Evolutionary conservation across 257 asterid species (phyloP), one percentile per base, ranked within the genome.

Genomic region (Cruciata laevipes): DNA sequence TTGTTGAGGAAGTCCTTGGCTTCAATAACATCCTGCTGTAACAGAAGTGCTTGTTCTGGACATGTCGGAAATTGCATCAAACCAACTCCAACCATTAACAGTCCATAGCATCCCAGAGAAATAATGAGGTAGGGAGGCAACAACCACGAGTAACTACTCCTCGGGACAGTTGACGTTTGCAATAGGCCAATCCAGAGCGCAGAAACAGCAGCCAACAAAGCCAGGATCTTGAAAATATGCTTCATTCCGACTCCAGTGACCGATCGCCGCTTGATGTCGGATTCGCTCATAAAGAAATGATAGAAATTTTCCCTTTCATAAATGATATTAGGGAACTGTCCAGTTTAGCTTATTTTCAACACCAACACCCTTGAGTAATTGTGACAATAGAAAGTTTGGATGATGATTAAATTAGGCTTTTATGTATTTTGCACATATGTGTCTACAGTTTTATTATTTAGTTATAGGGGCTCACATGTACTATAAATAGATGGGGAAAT

Each of bases 61-160:
- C 95, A 90, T 13, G 91, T 79, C 2, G 95, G 97, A 65, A 90
- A 90, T 37, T 71, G 81, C 89, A 87, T 87, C 21, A 90, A 79
- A 57, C 97, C 97, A 76, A 86, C 73, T 23, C 95, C 95, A 70
- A 87, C 95, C 95, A 90, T 90, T 67, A 86, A 70, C 35, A 87
- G 76, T 62, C 97, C 95, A 42, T 87, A 90, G 79, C 94, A 86
- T 73, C 95, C 95, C 16, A 87, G 88, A 13, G 95, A 78, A 68
- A 87, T 80, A 63, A 87, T 83, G 81, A 71, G 82, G 83, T 87
- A 90, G 6, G 87, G 53, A 52, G 97, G 95, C 69, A 90, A 76
- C 96, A 90, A 75, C 90, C 92, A 90, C 49, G 92, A 86, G 70
- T 80, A 79, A 75, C 86, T 82, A 75, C 86, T 82, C 76, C 69